Base-by-base conservation (phyloP, 139 green algal genomes). In the Chlorella sp. region DNA sequence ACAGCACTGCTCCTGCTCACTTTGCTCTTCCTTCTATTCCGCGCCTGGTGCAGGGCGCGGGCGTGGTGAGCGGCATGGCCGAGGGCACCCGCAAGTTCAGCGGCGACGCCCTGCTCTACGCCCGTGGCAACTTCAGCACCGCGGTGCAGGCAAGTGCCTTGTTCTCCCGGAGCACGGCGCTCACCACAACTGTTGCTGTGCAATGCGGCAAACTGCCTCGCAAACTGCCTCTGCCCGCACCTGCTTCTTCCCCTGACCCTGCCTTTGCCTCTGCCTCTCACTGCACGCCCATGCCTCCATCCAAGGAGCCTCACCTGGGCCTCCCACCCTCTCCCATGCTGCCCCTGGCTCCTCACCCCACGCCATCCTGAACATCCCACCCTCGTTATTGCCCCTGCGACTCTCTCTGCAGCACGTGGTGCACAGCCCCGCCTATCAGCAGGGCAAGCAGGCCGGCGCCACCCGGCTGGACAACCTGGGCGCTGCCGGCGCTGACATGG, bases 381-480 rank as follows among this genome's bases (percentile, higher is more conserved):
- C 53, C 15, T 30, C 53, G 3, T 57, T n/a, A n/a, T n/a, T n/a
- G n/a, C 34, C 3, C 39, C 37, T 39, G 15, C 40, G 2, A 24
- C 15, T 32, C 57, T 14, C 48, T 12, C 3, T 53, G 64, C 83
- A 87, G 83, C 36, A 34, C 22, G 83, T 87, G 61, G 78, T 66
- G 0, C 26, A 3, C 61, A 79, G 36, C 64, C 57, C 75, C 34
- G 83, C 83, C 24, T 87, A 64, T 37, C 36, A 36, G 32, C 83
- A 66, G 24, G 83, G 83, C 83, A 87, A 78, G 64, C 24, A 80
- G 64, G 28, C 36, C 22, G 83, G 83, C 0, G 83, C 83, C 11
- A 18, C 40, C n/a, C 36, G 61, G 1, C 37, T 68, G 4, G 36
- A 61, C n/a, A 11, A 60, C 7, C 30, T 34, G 37, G 83, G 61